Percentiles rank a stretch among this genome's conserved stretches.
Conservation (phyloP, 768 basidiomycete genomes). For the Aureoboletus auriporus region DNA sequence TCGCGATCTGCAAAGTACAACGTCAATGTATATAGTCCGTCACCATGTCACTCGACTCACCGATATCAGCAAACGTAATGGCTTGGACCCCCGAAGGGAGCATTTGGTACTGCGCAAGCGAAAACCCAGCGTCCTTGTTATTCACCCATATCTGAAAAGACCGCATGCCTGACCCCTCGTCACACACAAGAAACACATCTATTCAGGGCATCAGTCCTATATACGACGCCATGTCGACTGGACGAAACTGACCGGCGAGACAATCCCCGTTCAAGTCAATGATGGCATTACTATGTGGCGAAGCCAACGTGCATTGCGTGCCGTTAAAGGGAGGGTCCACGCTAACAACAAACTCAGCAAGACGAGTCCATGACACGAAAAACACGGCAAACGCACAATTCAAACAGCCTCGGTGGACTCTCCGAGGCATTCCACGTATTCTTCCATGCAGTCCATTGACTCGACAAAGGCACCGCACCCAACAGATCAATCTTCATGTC, state of each 20-base stretch:
- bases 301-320: constrained; percentile 68
- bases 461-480: constrained; percentile 46
- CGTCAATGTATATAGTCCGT: not conserved
- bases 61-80: constrained; percentile 88
- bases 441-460: constrained; percentile 66
- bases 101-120: constrained; percentile 57
- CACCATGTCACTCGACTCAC: constrained; percentile 37
- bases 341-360: constrained; percentile 33
- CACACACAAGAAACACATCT: constrained; percentile 91
- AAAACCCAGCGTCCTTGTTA: constrained; percentile 71
- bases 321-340: constrained; percentile 57
- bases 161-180: constrained; percentile 51
- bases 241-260: constrained; percentile 59
- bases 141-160: constrained; percentile 94
- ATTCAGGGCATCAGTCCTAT: constrained; percentile 5
- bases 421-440: constrained; percentile 72
- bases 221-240: not conserved
- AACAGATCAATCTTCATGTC: constrained; percentile 89
- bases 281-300: constrained; percentile 92
- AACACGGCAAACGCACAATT: constrained; percentile 51
- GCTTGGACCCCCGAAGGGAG: constrained; percentile 76
- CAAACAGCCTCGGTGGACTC: constrained; percentile 51
- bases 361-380: not conserved
- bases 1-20: constrained; percentile 68
- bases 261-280: constrained; percentile 96